phyloP scores from a whole-genome alignment of 345 rosid species.

The Rhodomyrtus tomentosa region DNA sequence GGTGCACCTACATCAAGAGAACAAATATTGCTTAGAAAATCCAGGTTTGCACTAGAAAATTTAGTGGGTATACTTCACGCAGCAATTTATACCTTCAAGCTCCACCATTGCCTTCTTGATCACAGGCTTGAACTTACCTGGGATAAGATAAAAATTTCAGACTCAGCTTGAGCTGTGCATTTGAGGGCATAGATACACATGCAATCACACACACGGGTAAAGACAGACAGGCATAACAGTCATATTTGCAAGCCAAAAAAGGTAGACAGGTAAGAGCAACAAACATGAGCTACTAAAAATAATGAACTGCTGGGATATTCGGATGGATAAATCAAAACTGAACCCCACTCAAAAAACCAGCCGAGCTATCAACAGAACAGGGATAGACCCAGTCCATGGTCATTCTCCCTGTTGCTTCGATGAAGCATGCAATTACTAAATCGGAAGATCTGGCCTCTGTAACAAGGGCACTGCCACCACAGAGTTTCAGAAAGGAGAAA shows the following conservation, averaged over 20 bases:
- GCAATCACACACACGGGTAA: background rate
- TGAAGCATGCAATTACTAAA: background rate
- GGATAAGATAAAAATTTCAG: background rate
- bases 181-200: background rate
- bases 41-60: background rate
- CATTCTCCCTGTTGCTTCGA: background rate
- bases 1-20: conserved; percentile 57
- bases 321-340: background rate
- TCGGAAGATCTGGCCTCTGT: background rate
- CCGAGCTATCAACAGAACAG: background rate
- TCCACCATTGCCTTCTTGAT: conserved; percentile 99
- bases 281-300: background rate
- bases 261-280: background rate
- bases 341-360: background rate
- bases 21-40: background rate
- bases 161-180: background rate
- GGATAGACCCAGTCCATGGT: background rate
- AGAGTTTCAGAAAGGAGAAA: background rate
- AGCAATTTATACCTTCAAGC: conserved; percentile 54
- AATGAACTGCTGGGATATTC: background rate
- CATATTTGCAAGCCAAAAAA: background rate
- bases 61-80: background rate
- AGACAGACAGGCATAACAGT: background rate
- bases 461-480: background rate
- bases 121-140: conserved; percentile 81